phyloP scores from a whole-genome alignment of 116 monocot genomes.

The Dioscorea cayenensis region DNA sequence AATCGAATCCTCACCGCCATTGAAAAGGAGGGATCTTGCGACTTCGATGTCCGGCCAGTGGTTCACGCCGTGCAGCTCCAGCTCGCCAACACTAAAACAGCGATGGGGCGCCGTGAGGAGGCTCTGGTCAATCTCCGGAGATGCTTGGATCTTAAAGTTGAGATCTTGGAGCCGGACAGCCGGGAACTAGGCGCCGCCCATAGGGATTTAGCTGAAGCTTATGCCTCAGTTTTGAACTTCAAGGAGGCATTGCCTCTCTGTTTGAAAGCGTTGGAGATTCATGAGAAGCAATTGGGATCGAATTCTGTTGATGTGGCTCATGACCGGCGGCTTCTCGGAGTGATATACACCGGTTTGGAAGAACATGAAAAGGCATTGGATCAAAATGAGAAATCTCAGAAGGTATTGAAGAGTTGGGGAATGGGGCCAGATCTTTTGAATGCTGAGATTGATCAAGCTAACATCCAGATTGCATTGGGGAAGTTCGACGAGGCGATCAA shows the following conservation, averaged over 20 bases:
- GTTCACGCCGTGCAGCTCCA: conserved; percentile 67
- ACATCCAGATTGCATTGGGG: conserved; percentile 90
- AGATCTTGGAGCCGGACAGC: conserved; percentile 58
- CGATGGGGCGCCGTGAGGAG: conserved; percentile 86
- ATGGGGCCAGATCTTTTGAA: conserved; percentile 50
- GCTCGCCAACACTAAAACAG: conserved; percentile 82
- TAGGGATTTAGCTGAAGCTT: conserved; percentile 79
- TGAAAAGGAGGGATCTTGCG: conserved; percentile 23
- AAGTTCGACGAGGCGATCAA: conserved; percentile 75
- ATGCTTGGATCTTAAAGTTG: conserved; percentile 73
- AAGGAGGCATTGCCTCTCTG: conserved; percentile 84
- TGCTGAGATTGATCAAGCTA: conserved; percentile 88
- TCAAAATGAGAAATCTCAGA: conserved; percentile 79
- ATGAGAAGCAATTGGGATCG: conserved; percentile 37
- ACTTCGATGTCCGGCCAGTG: conserved; percentile 57
- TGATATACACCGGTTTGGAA: conserved; percentile 90
- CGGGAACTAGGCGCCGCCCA: conserved; percentile 59
- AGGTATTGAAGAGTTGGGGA: conserved; percentile 74
- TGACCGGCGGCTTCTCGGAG: conserved; percentile 75
- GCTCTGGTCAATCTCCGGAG: conserved; percentile 56
- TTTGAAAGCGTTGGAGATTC: conserved; percentile 72
- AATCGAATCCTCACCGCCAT: conserved; percentile 40
- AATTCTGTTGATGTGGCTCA: conserved; percentile 89
- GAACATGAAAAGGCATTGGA: conserved; percentile 78
- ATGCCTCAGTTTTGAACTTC: conserved; percentile 69